phyloP scores from a whole-genome alignment of 177 flowering plant species.

The Vitis hybrid region DNA sequence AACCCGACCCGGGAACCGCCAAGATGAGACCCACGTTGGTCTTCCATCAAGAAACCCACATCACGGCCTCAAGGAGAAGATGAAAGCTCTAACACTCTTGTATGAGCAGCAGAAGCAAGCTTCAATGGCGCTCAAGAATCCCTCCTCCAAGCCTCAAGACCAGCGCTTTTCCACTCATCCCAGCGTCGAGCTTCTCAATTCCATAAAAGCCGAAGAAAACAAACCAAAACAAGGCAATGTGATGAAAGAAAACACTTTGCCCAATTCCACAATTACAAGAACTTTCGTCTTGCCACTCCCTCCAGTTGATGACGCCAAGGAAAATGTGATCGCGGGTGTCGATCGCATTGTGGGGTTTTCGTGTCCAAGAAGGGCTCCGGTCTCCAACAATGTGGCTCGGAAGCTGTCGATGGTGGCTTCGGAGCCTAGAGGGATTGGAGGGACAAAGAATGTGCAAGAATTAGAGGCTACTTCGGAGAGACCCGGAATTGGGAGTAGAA shows the following conservation, averaged over 20 bases:
- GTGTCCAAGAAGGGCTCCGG: conserved; percentile 35
- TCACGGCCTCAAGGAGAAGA: conserved; percentile 87
- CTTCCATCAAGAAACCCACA: conserved; percentile 57
- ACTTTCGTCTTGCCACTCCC: conserved; percentile 43
- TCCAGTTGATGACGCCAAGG: conserved; percentile 47
- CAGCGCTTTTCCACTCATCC: conserved; percentile 49
- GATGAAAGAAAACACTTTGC: conserved; percentile 46
- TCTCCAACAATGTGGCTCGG: conserved; percentile 38
- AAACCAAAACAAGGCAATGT: conserved; percentile 17
- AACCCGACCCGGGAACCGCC: conserved; percentile 24
- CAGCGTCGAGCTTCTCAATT: conserved; percentile 44
- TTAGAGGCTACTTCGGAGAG: conserved; percentile 34
- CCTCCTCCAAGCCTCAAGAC: conserved; percentile 26
- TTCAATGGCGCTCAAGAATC: conserved; percentile 37
- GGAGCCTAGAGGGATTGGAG: conserved; percentile 26
- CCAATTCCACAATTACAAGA: conserved; percentile 35
- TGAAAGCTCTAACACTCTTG: conserved; percentile 74
- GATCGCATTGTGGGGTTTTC: conserved; percentile 49
- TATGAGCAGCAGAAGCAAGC: conserved; percentile 84
- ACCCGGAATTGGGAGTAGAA: conserved; percentile 42
- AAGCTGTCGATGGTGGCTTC: conserved; percentile 63
- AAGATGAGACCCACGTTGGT: conserved; percentile 29
- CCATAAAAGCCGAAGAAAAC: conserved; percentile 33
- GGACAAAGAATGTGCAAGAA: conserved; percentile 31
- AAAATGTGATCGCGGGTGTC: conserved; percentile 41